phyloP scores from a whole-genome alignment of 768 basidiomycete species.

The Collybia nuda region DNA sequence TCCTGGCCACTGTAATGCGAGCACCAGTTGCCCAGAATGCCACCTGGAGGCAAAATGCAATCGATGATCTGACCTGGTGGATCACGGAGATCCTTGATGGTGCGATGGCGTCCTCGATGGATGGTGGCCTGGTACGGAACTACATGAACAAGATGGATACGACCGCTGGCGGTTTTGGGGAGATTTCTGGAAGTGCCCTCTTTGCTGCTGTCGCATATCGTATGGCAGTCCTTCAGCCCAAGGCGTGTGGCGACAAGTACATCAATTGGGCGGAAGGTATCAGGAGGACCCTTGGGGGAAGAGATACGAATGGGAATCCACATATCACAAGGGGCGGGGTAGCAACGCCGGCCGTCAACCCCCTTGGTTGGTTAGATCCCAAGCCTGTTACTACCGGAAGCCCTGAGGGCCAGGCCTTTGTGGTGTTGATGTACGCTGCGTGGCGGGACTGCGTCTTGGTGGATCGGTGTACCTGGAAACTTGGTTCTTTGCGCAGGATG shows the following conservation, averaged over 20 bases:
- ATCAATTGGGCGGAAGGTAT: slow-evolving; percentile 36
- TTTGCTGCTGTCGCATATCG: slow-evolving; percentile 39
- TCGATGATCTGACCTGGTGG: slow-evolving; percentile 28
- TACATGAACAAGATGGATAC: slow-evolving; percentile 31
- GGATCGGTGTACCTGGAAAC: slow-evolving; percentile 3
- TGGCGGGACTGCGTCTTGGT: slow-evolving; percentile 37
- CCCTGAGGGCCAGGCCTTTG: slow-evolving; percentile 38
- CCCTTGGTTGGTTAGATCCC: slow-evolving; percentile 30
- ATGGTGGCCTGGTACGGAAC: slow-evolving; percentile 39
- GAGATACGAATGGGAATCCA: slow-evolving; percentile 23
- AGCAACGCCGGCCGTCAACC: slow-evolving; percentile 36
- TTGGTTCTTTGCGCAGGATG: background rate
- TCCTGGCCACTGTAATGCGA: slow-evolving; percentile 46
- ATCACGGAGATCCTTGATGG: slow-evolving; percentile 48
- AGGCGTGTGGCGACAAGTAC: slow-evolving; percentile 26
- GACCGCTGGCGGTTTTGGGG: slow-evolving; percentile 37
- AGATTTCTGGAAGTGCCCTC: slow-evolving; percentile 41
- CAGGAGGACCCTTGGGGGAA: slow-evolving; percentile 15
- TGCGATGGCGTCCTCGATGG: slow-evolving; percentile 28
- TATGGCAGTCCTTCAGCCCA: slow-evolving; percentile 35
- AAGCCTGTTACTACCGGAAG: slow-evolving; percentile 30
- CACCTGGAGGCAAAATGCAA: slow-evolving; percentile 22
- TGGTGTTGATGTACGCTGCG: slow-evolving; percentile 37
- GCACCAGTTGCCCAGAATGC: slow-evolving; percentile 28
- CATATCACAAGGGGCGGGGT: slow-evolving; percentile 30